Evolutionary conservation across 2,329 filamentous ascomycete genomes (phyloP), one percentile per base, ranked within the genome.

Genomic region (Aspergillus melleus): DNA sequence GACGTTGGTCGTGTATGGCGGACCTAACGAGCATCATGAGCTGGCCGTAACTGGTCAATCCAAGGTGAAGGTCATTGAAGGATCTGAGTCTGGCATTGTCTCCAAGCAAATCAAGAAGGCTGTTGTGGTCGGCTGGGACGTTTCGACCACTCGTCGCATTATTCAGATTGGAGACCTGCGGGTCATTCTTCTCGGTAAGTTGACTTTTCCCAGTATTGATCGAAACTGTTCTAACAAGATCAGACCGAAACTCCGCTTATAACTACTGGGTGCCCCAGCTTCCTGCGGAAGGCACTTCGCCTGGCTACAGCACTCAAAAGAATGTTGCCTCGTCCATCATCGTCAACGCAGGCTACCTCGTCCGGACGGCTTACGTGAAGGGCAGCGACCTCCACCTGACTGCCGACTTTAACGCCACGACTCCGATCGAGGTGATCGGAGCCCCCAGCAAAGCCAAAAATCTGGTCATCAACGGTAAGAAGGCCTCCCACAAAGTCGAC

Each of bases 381-480:
- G 85, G 81, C 2, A 77, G 76, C n/a, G 81, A 81, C 1, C 78
- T 94, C 4, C 79, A 83, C 12, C 72, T 94, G 2, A 84, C 83
- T 4, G 90, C 88, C 3, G 90, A 95, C 67, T 81, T 93, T 62
- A 93, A 94, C 66, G 74, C 81, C 0, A 91, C 89, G 0, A 87
- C 87, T 0, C 68, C 83, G 0, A 74, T 94, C 14, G 89, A 92
- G 64, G 79, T 94, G 22, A 84, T 92, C 32, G 87, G 88, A 3
- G 87, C 79, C 3, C 81, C 84, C 0, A 82, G 86, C 0, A 70
- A 76, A 0, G 77, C 84, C 1, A 81, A 82, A n/a, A 79, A 78
- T 10, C 76, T 90, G n/a, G 80, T 80, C 10, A 88, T 89, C 79
- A 90, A 90, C 67, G 83, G 83, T 53, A 69, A 83, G 30, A 69